Conservation (phyloP, 2,329 filamentous ascomycete genomes). For the Xylaria sp. region DNA sequence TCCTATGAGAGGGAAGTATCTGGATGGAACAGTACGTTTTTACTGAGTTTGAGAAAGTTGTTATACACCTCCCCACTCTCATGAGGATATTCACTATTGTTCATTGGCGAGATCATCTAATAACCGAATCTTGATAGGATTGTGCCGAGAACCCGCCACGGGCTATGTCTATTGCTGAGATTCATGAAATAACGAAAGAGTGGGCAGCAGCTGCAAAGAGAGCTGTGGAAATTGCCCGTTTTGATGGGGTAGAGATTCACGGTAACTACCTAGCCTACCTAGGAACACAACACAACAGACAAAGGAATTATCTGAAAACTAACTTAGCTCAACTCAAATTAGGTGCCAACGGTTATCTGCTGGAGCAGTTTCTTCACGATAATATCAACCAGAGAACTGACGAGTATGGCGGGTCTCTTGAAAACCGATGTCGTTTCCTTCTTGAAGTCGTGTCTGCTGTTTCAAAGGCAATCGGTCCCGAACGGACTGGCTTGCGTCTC, state of each 20-base stretch:
- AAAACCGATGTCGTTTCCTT: constrained; percentile 44
- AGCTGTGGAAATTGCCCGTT: constrained; percentile 68
- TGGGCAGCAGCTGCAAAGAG: constrained; percentile 66
- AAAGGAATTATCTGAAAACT: not conserved
- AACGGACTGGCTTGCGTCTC: constrained; percentile 43
- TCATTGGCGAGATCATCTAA: not conserved
- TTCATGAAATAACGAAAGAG: constrained; percentile 69
- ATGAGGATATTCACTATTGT: not conserved
- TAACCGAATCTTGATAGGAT: constrained; percentile 16
- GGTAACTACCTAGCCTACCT: constrained; percentile 44
- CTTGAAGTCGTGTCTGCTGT: constrained; percentile 44
- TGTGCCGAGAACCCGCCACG: constrained; percentile 58
- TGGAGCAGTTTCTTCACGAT: constrained; percentile 65
- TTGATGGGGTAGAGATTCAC: constrained; percentile 67
- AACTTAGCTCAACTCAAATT: constrained; percentile 11
- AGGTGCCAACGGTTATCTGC: constrained; percentile 65
- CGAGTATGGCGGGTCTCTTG: constrained; percentile 45
- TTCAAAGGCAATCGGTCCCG: constrained; percentile 40
- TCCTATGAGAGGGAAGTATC: constrained; percentile 50
- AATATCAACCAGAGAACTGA: constrained; percentile 46
- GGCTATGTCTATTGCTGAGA: constrained; percentile 73
- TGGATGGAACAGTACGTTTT: constrained; percentile 43
- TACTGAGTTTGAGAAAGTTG: not conserved
- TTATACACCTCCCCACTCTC: not conserved
- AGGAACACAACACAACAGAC: not conserved